Evolutionary conservation across 176 grass and related monocot genomes (phyloP), one percentile per base, ranked within the genome.

Genomic region (Coix lacrymajobi): DNA sequence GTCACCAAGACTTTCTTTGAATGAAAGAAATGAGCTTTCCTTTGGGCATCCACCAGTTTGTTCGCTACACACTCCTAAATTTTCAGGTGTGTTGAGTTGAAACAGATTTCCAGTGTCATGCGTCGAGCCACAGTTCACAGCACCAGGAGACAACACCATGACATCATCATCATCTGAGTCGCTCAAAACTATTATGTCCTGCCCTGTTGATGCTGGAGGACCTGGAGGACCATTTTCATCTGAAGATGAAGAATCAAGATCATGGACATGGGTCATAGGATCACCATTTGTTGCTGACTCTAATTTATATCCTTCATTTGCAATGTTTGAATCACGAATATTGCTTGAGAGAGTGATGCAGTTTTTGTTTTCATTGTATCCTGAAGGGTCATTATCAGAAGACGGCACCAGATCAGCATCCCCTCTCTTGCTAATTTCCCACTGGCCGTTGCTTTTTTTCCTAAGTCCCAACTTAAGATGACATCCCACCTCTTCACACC

Each of bases 101-200:
- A 82, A 82, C 44, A 48, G 33, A 66, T 75, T 79, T 8, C 34
- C 77, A 38, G 64, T 41, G 30, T 62, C 37, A 79, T 38, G 31
- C 73, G 37, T 46, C 57, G 88, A 38, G 72, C 34, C 76, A 67
- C 48, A 85, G 30, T 80, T 81, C 65, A 81, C 56, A 48, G 64
- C 82, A 64, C 73, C 33, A 72, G 86, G 75, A 88, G 88, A 92
- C 63, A 98, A 74, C 51, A 84, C 81, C 20, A 31, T 75, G 58
- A 82, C 38, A 74, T 66, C 87, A 81, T 98, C 90, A 84, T 98
- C 96, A 86, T 98, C 96, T 63, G 96, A 93, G 67, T 98, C 96
- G 3, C 96, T 93, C 69, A 98, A 75, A 69, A 92, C 79, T 82
- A 98, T 91, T 36, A 98, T 51, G 86, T 98, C 87, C 39, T 87